Percentiles rank a stretch among this genome's conserved stretches.
Conservation (phyloP, 2,329 filamentous ascomycete species). For the Aspergillus unguis region DNA sequence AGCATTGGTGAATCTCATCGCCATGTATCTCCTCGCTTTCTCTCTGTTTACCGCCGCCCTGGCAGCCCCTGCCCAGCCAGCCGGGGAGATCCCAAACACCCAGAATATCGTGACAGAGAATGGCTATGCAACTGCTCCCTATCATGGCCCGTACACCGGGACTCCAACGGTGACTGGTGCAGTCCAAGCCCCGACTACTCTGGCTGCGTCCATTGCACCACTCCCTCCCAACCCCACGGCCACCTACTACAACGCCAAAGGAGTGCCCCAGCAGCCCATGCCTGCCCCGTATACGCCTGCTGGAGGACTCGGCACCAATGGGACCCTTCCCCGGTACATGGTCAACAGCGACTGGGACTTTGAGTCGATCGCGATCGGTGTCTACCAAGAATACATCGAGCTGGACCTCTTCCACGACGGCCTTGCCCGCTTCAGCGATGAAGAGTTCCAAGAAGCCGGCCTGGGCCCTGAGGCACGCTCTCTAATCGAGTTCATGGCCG, state of each 20-base stretch:
- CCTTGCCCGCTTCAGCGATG: conserved; percentile 63
- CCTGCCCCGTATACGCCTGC: conserved; percentile 70
- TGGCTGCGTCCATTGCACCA: conserved; percentile 49
- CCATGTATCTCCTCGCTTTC: neutral
- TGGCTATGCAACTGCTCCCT: neutral
- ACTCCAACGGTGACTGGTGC: conserved; percentile 68
- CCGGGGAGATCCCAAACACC: neutral
- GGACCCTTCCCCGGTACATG: conserved; percentile 70
- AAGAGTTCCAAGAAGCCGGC: conserved; percentile 67
- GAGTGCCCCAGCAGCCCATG: conserved; percentile 62
- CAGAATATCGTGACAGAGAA: neutral
- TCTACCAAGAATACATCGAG: conserved; percentile 84
- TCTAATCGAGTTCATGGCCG: conserved; percentile 71
- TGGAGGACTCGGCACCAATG: conserved; percentile 74
- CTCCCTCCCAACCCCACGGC: conserved; percentile 59
- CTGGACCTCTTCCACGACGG: conserved; percentile 78
- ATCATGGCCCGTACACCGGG: conserved; percentile 66
- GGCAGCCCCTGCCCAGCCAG: neutral
- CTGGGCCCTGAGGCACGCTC: conserved; percentile 66
- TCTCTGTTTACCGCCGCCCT: neutral
- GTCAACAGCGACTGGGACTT: conserved; percentile 81
- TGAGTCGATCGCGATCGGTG: conserved; percentile 67
- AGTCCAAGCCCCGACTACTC: conserved; percentile 49
- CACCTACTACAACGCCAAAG: conserved; percentile 69
- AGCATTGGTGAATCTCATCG: too few species aligned